Base-by-base conservation (phyloP, 306 rosid genomes). In the Purshia tridentata region DNA sequence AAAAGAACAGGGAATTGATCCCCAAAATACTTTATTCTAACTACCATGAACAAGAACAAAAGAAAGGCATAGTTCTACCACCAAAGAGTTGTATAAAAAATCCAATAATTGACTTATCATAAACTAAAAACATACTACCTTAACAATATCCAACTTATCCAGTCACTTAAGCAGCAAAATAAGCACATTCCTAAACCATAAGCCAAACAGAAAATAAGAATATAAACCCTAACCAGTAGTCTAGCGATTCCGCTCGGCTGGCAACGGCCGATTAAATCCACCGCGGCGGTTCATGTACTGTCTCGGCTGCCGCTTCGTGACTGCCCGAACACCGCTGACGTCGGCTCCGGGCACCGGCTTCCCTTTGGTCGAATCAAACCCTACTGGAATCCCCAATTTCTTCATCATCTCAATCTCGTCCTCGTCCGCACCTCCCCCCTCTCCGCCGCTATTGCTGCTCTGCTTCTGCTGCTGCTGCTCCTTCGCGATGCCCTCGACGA, bases 231-330 rank as follows among this genome's bases (percentile, higher is more conserved):
- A 44, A 83, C 97, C 76, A 57, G 53, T 18, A 77, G 0, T 56
- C 86, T 78, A 94, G 65, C 97, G 96, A 77, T 83, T 91, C 72
- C 82, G 89, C 90, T 91, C 97, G 37, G 96, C 96, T 12, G 99
- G 99, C 84, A 94, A 86, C 7, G 99, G 98, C n/a, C 96, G 93
- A 73, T 94, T 94, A 67, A 94, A 94, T 0, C 99, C 99, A 2
- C 99, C 99, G 10, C 98, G 97, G 40, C 98, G 90, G 68, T 94
- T 94, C 99, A 94, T 94, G 70, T 91, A 94, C 87, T 94, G 98
- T 72, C 99, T 87, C 0, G 99, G 99, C 75, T 89, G 91, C 40
- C 96, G 84, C 84, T 94, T 94, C 4, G 96, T 89, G 6, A 94
- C 96, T 0, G 88, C 91, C 72, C 95, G 87, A 49, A 90, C 79